Base-by-base conservation (phyloP, 139 green algal species). In the Ulvella scutata region DNA sequence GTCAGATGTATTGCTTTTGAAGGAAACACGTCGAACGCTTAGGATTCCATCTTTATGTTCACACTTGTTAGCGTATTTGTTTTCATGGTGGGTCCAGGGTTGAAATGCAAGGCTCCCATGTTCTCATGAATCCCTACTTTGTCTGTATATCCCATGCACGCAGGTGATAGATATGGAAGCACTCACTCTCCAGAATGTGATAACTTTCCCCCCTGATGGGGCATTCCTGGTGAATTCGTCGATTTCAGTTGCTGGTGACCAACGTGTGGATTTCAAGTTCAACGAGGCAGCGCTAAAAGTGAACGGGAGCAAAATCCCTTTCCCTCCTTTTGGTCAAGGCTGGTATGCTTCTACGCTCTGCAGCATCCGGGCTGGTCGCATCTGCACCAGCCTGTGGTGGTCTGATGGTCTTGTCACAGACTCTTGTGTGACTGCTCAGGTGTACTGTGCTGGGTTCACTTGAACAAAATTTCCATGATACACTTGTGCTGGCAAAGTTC, bases 201-300 rank as follows among this genome's bases (percentile, higher is more conserved):
- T 97, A 72, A 89, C 81, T 6, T 96, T 96, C 78, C 91, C 92
- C 2, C 92, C 91, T 0, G 84, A 85, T 3, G 92, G 89, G 2
- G 78, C 85, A 10, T 97, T 97, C 78, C 79, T 90, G 0, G 91
- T 97, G 0, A 77, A 92, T 73, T 85, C 83, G n/a, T 75, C 26
- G 40, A 79, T 93, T 17, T 21, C 82, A 10, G 74, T 83, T 21
- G 83, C 67, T 3, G 80, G 76, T 4, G 37, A 72, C 0, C 81
- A 91, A 75, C 80, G 90, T 2, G 73, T 85, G 2, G 72, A 44
- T 2, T 96, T 96, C 79, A 80, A 87, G 40, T 96, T 96, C 77
- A 82, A 13, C 1, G 40, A 33, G 0, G 90, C 90, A 0, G 81
- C 44, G 60, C 78, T 93, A 17, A 85, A 90, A 61, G 75, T 90